phyloP scores from a whole-genome alignment of 257 asterid species.

The Penstemon newberryi region DNA sequence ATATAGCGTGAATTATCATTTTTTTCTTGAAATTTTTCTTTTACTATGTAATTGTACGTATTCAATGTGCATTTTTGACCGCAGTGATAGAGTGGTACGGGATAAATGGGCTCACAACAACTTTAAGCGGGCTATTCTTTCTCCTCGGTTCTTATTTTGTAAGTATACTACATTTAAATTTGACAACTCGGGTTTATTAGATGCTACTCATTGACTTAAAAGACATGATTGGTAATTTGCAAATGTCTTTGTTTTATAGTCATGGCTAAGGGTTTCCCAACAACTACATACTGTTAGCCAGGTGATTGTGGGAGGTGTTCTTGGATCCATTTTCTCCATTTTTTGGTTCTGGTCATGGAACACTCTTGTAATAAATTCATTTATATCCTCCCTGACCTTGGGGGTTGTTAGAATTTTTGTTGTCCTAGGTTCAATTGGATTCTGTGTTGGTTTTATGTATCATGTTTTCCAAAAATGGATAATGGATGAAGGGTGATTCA shows the following conservation, averaged over 20 bases:
- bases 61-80: slow-evolving; percentile 23
- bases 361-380: slow-evolving; percentile 41
- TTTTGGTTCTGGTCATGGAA: slow-evolving; percentile 75
- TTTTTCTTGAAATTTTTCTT: slow-evolving; percentile 13
- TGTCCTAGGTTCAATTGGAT: slow-evolving; percentile 37
- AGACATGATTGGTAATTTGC: slow-evolving; percentile 5
- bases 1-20: neutral
- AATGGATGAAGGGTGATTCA: slow-evolving; percentile 34
- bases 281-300: slow-evolving; percentile 66
- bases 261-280: slow-evolving; percentile 87
- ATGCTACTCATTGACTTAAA: neutral
- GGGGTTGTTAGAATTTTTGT: slow-evolving; percentile 51
- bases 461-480: slow-evolving; percentile 40
- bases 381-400: slow-evolving; percentile 31
- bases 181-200: neutral
- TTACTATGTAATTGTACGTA: neutral
- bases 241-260: slow-evolving; percentile 39
- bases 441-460: slow-evolving; percentile 34
- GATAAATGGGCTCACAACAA: slow-evolving; percentile 47
- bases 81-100: slow-evolving; percentile 66
- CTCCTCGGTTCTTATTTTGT: slow-evolving; percentile 65
- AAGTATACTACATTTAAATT: slow-evolving; percentile 33
- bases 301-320: slow-evolving; percentile 64
- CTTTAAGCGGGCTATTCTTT: slow-evolving; percentile 39
- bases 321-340: slow-evolving; percentile 51